Percentiles rank a stretch among this genome's conserved stretches.
Conservation (phyloP, 495 filamentous ascomycete genomes). For the Oidiodendron maius region DNA sequence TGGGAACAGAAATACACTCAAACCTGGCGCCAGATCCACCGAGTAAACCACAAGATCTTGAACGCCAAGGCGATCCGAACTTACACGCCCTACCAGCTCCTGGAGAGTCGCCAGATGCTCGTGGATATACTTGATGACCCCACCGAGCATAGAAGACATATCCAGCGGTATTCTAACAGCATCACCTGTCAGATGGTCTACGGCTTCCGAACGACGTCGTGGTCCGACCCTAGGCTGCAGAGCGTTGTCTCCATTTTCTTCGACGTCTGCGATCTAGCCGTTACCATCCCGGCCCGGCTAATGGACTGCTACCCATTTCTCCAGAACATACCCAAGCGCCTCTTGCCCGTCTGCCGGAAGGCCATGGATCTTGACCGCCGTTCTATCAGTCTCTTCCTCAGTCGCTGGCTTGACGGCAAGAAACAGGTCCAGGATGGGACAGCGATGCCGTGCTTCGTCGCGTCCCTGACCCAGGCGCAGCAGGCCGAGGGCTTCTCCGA, state of each 20-base stretch:
- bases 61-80: neutral
- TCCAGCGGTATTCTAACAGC: neutral
- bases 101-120: neutral
- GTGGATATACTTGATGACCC: neutral
- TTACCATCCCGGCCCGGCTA: neutral
- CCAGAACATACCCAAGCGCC: neutral
- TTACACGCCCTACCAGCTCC: neutral
- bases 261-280: neutral
- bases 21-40: neutral
- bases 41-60: neutral
- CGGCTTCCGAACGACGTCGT: neutral
- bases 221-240: neutral
- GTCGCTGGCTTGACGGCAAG: too few species aligned
- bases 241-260: too few species aligned
- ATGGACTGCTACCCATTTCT: neutral
- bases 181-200: neutral
- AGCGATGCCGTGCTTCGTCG: neutral
- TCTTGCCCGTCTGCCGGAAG: neutral
- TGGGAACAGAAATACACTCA: neutral
- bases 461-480: neutral
- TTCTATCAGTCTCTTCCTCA: neutral
- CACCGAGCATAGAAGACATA: neutral
- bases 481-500: neutral
- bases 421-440: too few species aligned
- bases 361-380: neutral